phyloP scores from a whole-genome alignment of 352 stramenopile species.

The Detonula confervacea region DNA sequence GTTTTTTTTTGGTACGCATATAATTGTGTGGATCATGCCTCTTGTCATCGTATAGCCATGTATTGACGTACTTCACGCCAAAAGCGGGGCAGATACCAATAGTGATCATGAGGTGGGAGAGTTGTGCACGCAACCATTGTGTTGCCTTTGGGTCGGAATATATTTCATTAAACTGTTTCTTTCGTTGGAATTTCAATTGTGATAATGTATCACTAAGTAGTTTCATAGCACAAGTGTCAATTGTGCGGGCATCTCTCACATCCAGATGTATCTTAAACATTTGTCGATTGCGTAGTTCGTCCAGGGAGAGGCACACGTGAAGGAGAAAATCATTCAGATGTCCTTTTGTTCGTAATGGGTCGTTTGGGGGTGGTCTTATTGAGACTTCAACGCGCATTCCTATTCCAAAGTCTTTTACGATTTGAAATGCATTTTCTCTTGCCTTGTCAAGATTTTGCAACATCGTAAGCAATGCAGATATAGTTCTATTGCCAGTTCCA shows the following conservation, averaged over 20 bases:
- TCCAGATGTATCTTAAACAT: background rate
- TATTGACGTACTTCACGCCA: conserved; percentile 15
- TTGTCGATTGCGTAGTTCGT: background rate
- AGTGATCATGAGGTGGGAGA: conserved; percentile 15
- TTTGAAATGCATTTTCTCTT: background rate
- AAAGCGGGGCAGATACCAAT: conserved; percentile 12
- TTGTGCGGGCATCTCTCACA: background rate
- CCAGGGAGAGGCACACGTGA: background rate
- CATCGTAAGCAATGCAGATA: conserved; percentile 10
- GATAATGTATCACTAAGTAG: background rate
- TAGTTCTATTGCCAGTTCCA: conserved; percentile 9
- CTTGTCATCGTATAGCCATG: conserved; percentile 3
- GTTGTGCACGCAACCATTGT: conserved; percentile 15
- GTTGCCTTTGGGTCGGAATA: conserved; percentile 3
- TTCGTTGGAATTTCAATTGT: background rate
- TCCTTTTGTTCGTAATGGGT: conserved; percentile 4
- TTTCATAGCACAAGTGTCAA: background rate
- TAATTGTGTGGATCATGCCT: conserved; percentile 3
- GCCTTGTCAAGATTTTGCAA: background rate
- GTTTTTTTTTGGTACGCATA: background rate
- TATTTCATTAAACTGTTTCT: conserved; percentile 1
- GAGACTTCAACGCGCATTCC: conserved; percentile 14
- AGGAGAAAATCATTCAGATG: conserved; percentile 30
- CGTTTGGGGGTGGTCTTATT: conserved; percentile 14
- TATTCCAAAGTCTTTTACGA: conserved; percentile 10